phyloP scores from a whole-genome alignment of 179 eudicot species.

The Beta corolliflora region DNA sequence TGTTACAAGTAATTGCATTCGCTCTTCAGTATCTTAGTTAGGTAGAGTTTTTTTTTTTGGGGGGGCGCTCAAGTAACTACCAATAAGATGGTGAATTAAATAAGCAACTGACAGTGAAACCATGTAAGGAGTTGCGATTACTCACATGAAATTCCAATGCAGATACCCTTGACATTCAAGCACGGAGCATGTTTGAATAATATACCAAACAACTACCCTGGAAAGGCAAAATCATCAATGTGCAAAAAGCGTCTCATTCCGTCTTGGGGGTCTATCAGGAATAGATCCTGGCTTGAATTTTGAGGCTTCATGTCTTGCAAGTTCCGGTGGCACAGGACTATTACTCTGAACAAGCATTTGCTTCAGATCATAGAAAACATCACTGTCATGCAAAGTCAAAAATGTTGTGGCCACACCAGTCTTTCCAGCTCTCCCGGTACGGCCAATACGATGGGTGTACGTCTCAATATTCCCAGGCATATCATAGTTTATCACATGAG shows the following conservation, averaged over 20 bases:
- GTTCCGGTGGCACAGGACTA: constrained; percentile 84
- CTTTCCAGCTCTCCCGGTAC: constrained; percentile 93
- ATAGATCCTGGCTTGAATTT: constrained; percentile 73
- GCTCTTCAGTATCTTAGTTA: no score
- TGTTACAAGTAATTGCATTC: no score
- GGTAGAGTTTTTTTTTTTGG: no score
- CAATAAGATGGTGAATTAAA: not conserved
- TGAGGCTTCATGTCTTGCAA: constrained; percentile 83
- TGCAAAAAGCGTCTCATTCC: constrained; percentile 72
- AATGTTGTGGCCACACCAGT: constrained; percentile 82
- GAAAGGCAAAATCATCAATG: constrained; percentile 36
- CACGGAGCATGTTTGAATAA: not conserved
- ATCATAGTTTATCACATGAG: constrained; percentile 80
- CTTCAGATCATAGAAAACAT: constrained; percentile 84
- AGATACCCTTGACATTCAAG: not conserved
- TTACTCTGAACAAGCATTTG: constrained; percentile 84
- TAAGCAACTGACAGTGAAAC: not conserved
- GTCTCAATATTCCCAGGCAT: constrained; percentile 87
- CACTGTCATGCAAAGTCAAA: constrained; percentile 71
- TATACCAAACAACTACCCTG: not conserved
- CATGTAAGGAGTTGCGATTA: constrained; percentile 13
- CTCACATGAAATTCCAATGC: constrained; percentile 29
- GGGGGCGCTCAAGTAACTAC: no score
- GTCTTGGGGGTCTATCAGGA: constrained; percentile 81
- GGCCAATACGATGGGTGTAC: constrained; percentile 89